Percentiles rank a stretch among this genome's conserved stretches.
phyloP scores from a whole-genome alignment of 106 monocot genomes.

The Dendrobium officinale region DNA sequence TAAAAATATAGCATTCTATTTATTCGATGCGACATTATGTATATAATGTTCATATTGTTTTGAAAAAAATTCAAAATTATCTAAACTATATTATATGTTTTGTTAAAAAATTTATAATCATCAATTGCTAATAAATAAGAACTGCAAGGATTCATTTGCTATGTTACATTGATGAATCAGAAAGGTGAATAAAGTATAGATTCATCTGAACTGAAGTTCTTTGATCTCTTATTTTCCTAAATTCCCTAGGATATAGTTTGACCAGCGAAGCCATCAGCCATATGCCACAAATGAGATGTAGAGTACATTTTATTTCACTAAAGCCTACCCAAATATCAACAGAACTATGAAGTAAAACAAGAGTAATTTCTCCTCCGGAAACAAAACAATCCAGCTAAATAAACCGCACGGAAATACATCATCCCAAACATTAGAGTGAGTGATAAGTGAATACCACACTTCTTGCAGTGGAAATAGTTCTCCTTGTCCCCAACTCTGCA shows the following conservation, averaged over 20 bases:
- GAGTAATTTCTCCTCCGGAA: not conserved
- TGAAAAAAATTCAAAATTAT: no score
- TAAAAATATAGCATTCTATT: no score
- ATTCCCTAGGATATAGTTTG: not conserved
- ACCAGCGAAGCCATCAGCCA: not conserved
- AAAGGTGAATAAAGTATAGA: not conserved
- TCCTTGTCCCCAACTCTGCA: constrained; percentile 64
- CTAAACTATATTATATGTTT: no score
- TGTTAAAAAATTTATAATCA: no score
- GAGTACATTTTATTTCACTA: not conserved
- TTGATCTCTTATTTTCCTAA: not conserved
- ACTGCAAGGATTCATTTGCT: not conserved
- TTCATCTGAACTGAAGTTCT: not conserved
- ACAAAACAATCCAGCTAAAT: not conserved
- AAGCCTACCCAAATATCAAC: not conserved
- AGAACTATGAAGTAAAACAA: not conserved
- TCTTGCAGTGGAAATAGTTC: constrained; percentile 72
- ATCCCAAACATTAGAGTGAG: not conserved
- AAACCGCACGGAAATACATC: not conserved
- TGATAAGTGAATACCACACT: constrained; percentile 42
- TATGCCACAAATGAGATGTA: not conserved
- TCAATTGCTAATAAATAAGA: no score
- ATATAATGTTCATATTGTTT: no score
- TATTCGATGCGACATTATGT: no score
- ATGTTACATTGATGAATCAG: not conserved